These are phyloP conservation scores for Hygrocybe punicea DNA, from an alignment of 768 basidiomycete genomes.

Conservation along the genomic window DNA sequence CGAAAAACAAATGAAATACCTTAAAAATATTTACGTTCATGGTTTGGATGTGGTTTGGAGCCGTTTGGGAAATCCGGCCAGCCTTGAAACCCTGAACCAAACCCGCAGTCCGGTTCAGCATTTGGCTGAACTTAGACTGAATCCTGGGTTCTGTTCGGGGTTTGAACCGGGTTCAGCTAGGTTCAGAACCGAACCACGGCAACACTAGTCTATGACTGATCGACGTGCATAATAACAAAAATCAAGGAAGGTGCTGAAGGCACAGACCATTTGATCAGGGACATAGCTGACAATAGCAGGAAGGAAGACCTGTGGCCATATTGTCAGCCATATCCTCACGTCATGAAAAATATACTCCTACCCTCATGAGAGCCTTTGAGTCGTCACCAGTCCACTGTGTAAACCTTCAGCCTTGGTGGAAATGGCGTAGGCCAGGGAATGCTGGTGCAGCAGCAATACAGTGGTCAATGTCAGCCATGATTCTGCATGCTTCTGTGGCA, in stretches of 20 bases:
- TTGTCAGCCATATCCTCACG: neutral
- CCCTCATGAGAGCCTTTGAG: slow-evolving; percentile 14
- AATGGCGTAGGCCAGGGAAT: slow-evolving; percentile 11
- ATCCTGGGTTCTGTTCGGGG: no score
- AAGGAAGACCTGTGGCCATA: slow-evolving; percentile 17
- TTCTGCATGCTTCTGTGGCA: slow-evolving; percentile 15
- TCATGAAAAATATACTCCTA: neutral
- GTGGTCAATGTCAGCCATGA: slow-evolving; percentile 36
- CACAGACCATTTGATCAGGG: slow-evolving; percentile 13
- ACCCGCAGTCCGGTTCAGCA: no score
- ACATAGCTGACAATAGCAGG: slow-evolving; percentile 19
- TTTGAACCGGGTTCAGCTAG: no score
- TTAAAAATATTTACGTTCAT: no score
- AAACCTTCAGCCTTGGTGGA: slow-evolving; percentile 8
- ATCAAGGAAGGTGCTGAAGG: slow-evolving; percentile 19
- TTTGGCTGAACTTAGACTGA: no score
- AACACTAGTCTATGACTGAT: no score
- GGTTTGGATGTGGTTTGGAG: no score
- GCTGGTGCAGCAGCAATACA: slow-evolving; percentile 7
- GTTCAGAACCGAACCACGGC: no score
- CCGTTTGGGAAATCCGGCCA: no score
- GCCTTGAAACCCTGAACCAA: no score
- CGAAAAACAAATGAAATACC: no score
- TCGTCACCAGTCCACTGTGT: slow-evolving; percentile 14
- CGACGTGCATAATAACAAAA: slow-evolving; percentile 24